phyloP scores from a whole-genome alignment of 2,329 filamentous ascomycete species.

The Alternaria gansuensis region DNA sequence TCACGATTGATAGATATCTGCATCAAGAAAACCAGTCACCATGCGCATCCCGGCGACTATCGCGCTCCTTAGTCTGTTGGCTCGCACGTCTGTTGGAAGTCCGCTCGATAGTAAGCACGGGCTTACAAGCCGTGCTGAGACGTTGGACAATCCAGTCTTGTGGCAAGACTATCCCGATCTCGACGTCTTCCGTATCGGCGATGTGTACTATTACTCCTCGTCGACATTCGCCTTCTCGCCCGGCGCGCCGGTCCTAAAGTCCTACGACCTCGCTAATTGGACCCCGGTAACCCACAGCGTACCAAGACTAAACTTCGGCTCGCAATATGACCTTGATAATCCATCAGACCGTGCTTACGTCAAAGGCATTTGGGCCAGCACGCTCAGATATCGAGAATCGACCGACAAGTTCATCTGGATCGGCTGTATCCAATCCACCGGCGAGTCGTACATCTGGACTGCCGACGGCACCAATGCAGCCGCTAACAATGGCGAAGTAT shows the following conservation, averaged over 20 bases:
- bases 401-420: slow-evolving; percentile 65
- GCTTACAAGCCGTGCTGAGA: slow-evolving; percentile 21
- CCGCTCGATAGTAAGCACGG: slow-evolving; percentile 5
- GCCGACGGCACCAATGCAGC: slow-evolving; percentile 55
- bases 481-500: slow-evolving; percentile 43
- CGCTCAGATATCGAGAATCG: slow-evolving; percentile 61
- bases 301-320: slow-evolving; percentile 50
- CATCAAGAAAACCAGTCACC: background rate
- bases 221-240: slow-evolving; percentile 67
- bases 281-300: slow-evolving; percentile 55
- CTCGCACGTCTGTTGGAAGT: slow-evolving; percentile 5
- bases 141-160: slow-evolving; percentile 63
- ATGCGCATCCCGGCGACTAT: slow-evolving; percentile 16
- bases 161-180: slow-evolving; percentile 66
- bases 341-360: slow-evolving; percentile 58
- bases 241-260: slow-evolving; percentile 65
- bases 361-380: slow-evolving; percentile 66
- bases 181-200: slow-evolving; percentile 62
- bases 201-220: slow-evolving; percentile 64
- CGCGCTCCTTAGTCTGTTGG: slow-evolving; percentile 3
- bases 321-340: slow-evolving; percentile 60
- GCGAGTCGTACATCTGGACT: slow-evolving; percentile 64
- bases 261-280: slow-evolving; percentile 64
- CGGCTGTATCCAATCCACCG: slow-evolving; percentile 61
- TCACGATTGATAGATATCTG: background rate